Conservation (phyloP, 2,329 filamentous ascomycete genomes). For the Penicillium sp. region DNA sequence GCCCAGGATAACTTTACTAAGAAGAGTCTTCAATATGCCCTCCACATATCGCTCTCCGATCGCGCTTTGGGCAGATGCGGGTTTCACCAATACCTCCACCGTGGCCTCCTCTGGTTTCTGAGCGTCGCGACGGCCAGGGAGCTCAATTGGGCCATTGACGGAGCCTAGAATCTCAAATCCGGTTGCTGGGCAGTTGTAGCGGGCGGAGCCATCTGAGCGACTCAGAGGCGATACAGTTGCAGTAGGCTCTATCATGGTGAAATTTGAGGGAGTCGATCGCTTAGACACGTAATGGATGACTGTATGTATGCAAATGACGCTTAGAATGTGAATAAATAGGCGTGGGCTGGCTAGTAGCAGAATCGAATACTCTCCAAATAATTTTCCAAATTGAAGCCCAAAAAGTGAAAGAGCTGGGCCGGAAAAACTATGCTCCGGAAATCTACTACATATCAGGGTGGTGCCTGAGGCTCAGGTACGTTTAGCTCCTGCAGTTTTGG, state of each 20-base stretch:
- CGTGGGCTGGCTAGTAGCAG: too few species aligned
- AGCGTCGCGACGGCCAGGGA: conserved; percentile 67
- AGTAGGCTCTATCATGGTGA: conserved; percentile 33
- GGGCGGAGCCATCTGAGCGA: conserved; percentile 39
- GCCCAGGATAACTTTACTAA: conserved; percentile 39
- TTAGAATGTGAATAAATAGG: not conserved
- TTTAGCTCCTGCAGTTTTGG: too few species aligned
- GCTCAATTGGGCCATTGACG: conserved; percentile 91
- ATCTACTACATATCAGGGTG: too few species aligned
- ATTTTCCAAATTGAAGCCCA: not conserved
- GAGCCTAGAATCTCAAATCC: conserved; percentile 79
- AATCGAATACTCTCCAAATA: not conserved
- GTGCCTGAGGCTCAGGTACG: too few species aligned
- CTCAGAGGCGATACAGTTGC: conserved; percentile 30
- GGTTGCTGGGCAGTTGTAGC: conserved; percentile 38
- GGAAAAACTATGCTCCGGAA: not conserved
- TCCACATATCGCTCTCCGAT: conserved; percentile 80
- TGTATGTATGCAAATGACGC: not conserved
- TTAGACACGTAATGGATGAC: too few species aligned
- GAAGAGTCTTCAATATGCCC: conserved; percentile 40
- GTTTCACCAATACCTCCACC: conserved; percentile 85
- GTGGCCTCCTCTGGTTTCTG: conserved; percentile 88
- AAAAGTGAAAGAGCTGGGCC: not conserved
- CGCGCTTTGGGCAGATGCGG: conserved; percentile 79
- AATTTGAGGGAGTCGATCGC: not conserved